Evolutionary conservation across 345 rosid species (phyloP), one percentile per base, ranked within the genome.

Genomic region (Euphorbia peplus): DNA sequence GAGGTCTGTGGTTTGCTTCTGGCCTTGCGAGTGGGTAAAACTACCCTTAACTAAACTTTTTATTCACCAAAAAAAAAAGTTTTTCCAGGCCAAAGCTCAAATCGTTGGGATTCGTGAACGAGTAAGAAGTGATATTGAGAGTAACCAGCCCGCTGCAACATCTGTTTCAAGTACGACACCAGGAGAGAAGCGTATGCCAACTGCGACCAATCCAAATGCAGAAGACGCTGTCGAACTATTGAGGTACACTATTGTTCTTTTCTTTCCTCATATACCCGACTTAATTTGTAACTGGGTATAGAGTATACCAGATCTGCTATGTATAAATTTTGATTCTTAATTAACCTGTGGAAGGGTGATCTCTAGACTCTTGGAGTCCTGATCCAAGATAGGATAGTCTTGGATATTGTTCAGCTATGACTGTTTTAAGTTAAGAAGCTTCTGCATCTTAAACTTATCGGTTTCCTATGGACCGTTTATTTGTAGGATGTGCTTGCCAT

Each of bases 221-320:
- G 93, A 91, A 79, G 99, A 95, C 76, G 96, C 96, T 59, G 96
- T 95, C 28, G 96, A 89, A 35, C 85, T 95, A 67, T 73, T 91
- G 66, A 87, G 95, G 98, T 90, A 65, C 60, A 15, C 47, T 13
- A 4, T 65, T 26, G 3, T 32, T 18, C 0, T 59, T 8, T 41
- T 62, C 63, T 37, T 62, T 72, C 30, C 26, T 19, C 8, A 54
- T 39, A n/a, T 62, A 30, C 12, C n/a, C n/a, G n/a, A n/a, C n/a
- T n/a, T n/a, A n/a, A n/a, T n/a, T n/a, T n/a, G n/a, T n/a, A n/a
- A n/a, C n/a, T n/a, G n/a, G n/a, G n/a, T n/a, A n/a, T n/a, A n/a
- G n/a, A n/a, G n/a, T n/a, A n/a, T n/a, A n/a, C n/a, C n/a, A n/a
- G n/a, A n/a, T n/a, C n/a, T n/a, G n/a, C n/a, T n/a, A n/a, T n/a